Evolutionary conservation across 306 rosid species (phyloP).

Genomic region (Begonia masoniana): DNA sequence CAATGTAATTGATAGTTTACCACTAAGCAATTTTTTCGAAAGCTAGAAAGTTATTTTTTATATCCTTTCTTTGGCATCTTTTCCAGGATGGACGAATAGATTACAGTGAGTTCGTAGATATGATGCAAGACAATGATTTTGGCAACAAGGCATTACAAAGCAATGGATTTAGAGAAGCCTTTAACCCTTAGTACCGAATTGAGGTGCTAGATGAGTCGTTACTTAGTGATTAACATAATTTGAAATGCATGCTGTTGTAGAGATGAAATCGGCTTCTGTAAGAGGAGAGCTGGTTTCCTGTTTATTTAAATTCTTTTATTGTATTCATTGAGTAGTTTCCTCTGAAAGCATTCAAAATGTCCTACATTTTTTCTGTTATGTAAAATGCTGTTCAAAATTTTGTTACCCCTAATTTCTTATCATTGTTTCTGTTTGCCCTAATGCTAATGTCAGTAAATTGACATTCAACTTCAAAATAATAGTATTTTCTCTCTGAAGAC

Average conservation of each 20-base stretch:
- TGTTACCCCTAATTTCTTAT: too few relatives aligned
- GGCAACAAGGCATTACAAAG: conserved; percentile 25
- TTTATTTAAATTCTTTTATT: not conserved
- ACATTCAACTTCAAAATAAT: too few relatives aligned
- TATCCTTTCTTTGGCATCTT: not conserved
- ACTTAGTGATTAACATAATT: not conserved
- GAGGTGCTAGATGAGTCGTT: conserved; percentile 3
- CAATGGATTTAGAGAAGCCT: conserved; percentile 16
- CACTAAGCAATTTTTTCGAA: not conserved
- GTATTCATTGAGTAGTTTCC: not conserved
- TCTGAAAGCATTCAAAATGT: too few relatives aligned
- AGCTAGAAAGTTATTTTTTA: not conserved
- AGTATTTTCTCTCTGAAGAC: too few relatives aligned
- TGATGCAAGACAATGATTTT: conserved; percentile 52
- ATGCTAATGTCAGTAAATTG: too few relatives aligned
- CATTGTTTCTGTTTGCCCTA: too few relatives aligned
- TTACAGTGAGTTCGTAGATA: not conserved
- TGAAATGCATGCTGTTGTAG: not conserved
- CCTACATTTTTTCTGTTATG: too few relatives aligned
- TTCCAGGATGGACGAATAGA: conserved; percentile 1
- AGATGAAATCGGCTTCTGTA: not conserved
- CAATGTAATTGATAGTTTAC: not conserved
- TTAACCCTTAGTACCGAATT: conserved; percentile 18
- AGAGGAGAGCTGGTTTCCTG: not conserved
- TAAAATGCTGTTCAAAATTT: too few relatives aligned